Evolutionary conservation across 208 protist genomes (phyloP), one percentile per base, ranked within the genome.

Genomic region (Crithidia mellificae): DNA sequence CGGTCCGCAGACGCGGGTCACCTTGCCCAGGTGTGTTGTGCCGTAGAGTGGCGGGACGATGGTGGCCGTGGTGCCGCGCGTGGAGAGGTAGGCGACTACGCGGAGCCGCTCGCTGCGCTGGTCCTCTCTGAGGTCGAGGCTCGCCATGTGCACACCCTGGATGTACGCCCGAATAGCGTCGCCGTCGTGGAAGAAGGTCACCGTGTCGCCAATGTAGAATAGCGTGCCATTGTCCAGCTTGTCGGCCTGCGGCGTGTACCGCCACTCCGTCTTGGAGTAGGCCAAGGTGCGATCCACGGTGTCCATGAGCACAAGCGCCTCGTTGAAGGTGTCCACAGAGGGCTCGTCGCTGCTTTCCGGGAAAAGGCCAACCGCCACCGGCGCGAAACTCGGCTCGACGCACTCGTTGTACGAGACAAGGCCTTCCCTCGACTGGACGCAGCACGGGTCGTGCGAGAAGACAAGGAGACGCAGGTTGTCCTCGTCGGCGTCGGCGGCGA

Each of bases 171-270:
- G 61, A 25, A 93, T 44, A 0, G 71, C 24, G 8, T 46, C 44
- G 11, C 80, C 54, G 36, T 76, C 52, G 27, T 78, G 47, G 32
- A 91, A 71, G 38, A 91, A 68, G 11, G 87, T 96, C 14, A 96
- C 56, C 19, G 84, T 90, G 61, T 96, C 91, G 41, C 81, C 88
- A 64, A 96, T 90, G 64, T 72, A 70, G 66, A 96, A 93, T 6
- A 94, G 75, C 20, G 72, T 74, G 19, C 76, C 75, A 7, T 67
- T 62, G 29, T 71, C 63, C 50, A 81, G 65, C 30, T 71, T 77
- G 14, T 76, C 34, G 6, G 77, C 74, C 20, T 84, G 70, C 15
- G 70, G 69, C 14, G 81, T 74, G 58, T 85, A 85, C 4, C 63
- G 50, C 88, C 88, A 94, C 34, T 55, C 51, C 11, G 63, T 64